Conservation (phyloP, 352 stramenopile genomes). For the Globisporangium alternatum region DNA sequence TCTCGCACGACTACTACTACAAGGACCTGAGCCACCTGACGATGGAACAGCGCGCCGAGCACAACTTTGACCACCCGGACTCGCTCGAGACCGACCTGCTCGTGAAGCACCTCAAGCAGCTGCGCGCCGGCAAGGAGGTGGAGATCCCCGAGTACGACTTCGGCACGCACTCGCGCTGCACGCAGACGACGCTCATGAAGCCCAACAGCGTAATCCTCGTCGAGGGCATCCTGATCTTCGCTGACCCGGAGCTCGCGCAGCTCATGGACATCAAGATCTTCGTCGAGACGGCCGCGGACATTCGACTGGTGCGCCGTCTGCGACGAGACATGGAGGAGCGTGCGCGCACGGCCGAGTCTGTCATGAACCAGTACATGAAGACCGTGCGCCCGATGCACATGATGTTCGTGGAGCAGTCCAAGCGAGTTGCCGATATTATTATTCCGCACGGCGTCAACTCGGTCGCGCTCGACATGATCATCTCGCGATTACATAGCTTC, state of each 20-base stretch:
- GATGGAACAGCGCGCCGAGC: constrained; percentile 84
- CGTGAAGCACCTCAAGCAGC: constrained; percentile 86
- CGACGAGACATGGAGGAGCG: constrained; percentile 94
- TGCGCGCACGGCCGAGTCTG: constrained; percentile 90
- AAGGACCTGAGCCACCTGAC: constrained; percentile 89
- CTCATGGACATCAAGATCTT: constrained; percentile 98
- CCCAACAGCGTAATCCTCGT: constrained; percentile 93
- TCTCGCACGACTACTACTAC: constrained; percentile 98
- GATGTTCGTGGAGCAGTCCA: constrained; percentile 97
- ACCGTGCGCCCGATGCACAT: constrained; percentile 99
- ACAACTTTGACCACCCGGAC: constrained; percentile 98
- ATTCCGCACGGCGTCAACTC: constrained; percentile 93
- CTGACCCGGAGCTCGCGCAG: constrained; percentile 82
- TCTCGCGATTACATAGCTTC: constrained; percentile 86
- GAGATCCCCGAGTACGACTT: constrained; percentile 95
- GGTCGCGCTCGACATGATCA: constrained; percentile 93
- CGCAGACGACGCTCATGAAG: constrained; percentile 73
- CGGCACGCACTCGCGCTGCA: constrained; percentile 88
- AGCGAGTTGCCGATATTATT: constrained; percentile 94
- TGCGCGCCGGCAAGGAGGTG: constrained; percentile 87
- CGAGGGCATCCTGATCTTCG: constrained; percentile 97
- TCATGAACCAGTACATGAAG: constrained; percentile 96
- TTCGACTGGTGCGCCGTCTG: constrained; percentile 92
- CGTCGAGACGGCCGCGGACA: constrained; percentile 94
- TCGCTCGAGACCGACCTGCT: constrained; percentile 95